Evolutionary conservation across 495 filamentous ascomycete genomes (phyloP).

Genomic region (Parmelia sp.): DNA sequence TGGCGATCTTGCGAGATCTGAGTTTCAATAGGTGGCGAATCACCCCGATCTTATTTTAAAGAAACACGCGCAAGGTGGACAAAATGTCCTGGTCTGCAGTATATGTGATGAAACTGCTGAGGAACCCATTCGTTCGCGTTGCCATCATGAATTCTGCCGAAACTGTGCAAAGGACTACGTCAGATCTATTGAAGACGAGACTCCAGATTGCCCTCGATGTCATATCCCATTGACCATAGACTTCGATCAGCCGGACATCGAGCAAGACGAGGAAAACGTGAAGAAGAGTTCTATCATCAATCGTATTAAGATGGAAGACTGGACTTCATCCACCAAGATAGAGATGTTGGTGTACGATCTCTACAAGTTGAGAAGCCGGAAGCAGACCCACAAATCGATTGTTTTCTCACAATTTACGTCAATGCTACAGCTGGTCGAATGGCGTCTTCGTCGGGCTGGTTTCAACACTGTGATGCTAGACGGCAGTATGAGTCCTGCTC

Average conservation of each 20-base stretch:
- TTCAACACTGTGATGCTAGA: constrained; percentile 98
- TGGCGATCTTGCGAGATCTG: not conserved
- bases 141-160: constrained; percentile 93
- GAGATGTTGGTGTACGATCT: constrained; percentile 92
- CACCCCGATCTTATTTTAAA: constrained; percentile 92
- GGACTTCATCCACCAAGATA: constrained; percentile 97
- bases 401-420: constrained; percentile 68
- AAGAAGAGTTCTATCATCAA: constrained; percentile 97
- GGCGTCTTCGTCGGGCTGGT: constrained; percentile 87
- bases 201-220: constrained; percentile 82
- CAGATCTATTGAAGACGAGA: constrained; percentile 51
- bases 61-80: constrained; percentile 74
- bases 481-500: constrained; percentile 88
- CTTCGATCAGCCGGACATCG: constrained; percentile 86
- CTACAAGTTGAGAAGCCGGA: constrained; percentile 78
- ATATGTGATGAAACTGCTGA: constrained; percentile 95
- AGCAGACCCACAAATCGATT: constrained; percentile 84
- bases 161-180: constrained; percentile 81
- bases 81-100: constrained; percentile 84
- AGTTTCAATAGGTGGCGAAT: constrained; percentile 49
- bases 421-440: constrained; percentile 78
- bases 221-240: constrained; percentile 87
- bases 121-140: constrained; percentile 84
- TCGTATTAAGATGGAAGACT: constrained; percentile 93
- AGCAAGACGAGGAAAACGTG: constrained; percentile 72